Evolutionary conservation across 371 early-diverging fungal genomes (phyloP), one percentile per base, ranked within the genome.

Genomic region (Rhizopus sp.): DNA sequence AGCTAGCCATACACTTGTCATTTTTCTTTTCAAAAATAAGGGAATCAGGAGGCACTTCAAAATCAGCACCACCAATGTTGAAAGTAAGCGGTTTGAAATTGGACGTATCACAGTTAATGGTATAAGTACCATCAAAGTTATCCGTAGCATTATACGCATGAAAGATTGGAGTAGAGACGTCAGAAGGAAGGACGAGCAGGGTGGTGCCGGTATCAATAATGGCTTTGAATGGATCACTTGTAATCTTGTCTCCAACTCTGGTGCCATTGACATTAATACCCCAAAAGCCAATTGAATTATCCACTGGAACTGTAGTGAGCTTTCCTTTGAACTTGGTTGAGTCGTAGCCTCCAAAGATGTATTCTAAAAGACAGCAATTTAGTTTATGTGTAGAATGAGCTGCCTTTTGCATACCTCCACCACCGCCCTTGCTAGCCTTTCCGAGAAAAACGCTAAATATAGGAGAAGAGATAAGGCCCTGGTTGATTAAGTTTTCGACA

Each of bases 131-230:
- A 16, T 67, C 63, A 38, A 59, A 59, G 32, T 55, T 59, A 42
- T 51, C 59, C 0, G 17, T 59, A n/a, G 68, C 68, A 38, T 55
- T 52, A 16, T 62, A 63, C 32, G 50, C 57, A 3, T 52, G 23
- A 15, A 63, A 63, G 31, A 67, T 46, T 16, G 51, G 46, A 15
- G 44, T 46, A 32, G 79, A 78, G 3, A 75, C 61, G 13, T 62
- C 47, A 7, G 70, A 63, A 34, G 77, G 72, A 41, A 83, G 71
- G 17, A 86, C 69, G 53, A 86, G 66, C 17, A 86, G 64, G 6
- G 83, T 84, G 42, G 86, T 84, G 17, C 86, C 85, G 2, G 86
- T 86, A 53, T 86, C 86, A 42, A 86, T 52, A 54, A 84, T 83
- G 9, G 76, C 85, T 5, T 45, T 33, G 52, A 59, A 62, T 40